These are phyloP conservation scores for Eruca vesicaria DNA, from an alignment of 441 rosid species.

Conservation along the genomic window DNA sequence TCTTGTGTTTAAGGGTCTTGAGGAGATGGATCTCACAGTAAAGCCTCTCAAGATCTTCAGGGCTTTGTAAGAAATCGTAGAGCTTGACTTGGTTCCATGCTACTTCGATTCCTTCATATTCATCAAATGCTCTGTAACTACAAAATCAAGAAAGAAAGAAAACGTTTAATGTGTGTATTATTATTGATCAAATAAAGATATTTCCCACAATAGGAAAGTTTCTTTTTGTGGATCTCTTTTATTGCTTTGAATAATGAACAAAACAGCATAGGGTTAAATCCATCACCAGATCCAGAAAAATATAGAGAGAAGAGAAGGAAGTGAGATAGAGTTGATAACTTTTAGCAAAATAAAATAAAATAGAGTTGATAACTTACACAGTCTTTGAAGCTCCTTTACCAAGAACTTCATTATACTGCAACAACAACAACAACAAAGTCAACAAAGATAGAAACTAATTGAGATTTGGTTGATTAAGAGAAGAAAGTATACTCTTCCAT, in stretches of 20 bases:
- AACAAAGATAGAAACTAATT: slow-evolving; percentile 1
- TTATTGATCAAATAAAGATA: slow-evolving; percentile 3
- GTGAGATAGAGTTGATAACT: neutral
- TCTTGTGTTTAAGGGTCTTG: slow-evolving; percentile 89
- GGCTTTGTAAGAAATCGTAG: slow-evolving; percentile 83
- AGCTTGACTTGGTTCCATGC: slow-evolving; percentile 99
- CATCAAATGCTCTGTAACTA: slow-evolving; percentile 97
- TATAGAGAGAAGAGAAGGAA: neutral
- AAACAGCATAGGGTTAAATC: neutral
- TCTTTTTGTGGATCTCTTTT: slow-evolving; percentile 22
- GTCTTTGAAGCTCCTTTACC: slow-evolving; percentile 99
- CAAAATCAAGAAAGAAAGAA: slow-evolving; percentile 16
- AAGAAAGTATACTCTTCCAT: slow-evolving; percentile 68
- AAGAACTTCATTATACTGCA: slow-evolving; percentile 88
- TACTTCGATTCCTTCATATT: slow-evolving; percentile 94
- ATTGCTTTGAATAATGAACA: neutral
- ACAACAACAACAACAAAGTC: slow-evolving; percentile 22
- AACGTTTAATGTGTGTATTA: slow-evolving; percentile 7
- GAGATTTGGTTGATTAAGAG: slow-evolving; percentile 17
- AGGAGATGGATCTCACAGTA: slow-evolving; percentile 96
- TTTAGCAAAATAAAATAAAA: too few relatives aligned
- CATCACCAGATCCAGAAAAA: slow-evolving; percentile 28
- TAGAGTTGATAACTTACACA: slow-evolving; percentile 57
- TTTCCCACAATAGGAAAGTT: slow-evolving; percentile 4
- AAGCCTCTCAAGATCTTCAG: slow-evolving; percentile 94